These are phyloP conservation scores for Nannochloris sp. DNA, from an alignment of 139 green algal genomes.

Conservation along the genomic window DNA sequence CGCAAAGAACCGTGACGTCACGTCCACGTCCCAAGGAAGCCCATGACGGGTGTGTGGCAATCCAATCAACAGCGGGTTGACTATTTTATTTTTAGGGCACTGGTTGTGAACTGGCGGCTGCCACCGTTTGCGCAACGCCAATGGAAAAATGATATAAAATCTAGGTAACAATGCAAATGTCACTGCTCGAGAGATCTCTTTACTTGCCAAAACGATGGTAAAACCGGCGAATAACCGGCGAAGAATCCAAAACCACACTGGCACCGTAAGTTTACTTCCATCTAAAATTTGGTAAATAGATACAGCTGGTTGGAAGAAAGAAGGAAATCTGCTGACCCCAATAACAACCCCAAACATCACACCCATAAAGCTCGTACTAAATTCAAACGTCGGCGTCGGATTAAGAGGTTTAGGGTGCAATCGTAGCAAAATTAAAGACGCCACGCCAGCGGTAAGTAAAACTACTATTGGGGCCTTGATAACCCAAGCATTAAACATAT, in stretches of 20 bases:
- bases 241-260: background rate
- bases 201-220: conserved; percentile 5
- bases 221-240: conserved; percentile 19
- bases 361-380: conserved; percentile 19
- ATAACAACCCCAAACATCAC: conserved; percentile 23
- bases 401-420: conserved; percentile 34
- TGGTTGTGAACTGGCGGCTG: conserved; percentile 36
- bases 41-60: conserved; percentile 20
- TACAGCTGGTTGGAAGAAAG: background rate
- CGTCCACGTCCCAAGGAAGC: conserved; percentile 26
- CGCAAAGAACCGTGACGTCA: conserved; percentile 34
- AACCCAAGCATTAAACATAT: background rate
- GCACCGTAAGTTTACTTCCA: no score
- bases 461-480: background rate
- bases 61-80: background rate
- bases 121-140: conserved; percentile 30
- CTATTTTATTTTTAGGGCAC: background rate
- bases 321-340: background rate
- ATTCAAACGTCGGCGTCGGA: conserved; percentile 40
- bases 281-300: background rate
- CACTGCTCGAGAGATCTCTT: conserved; percentile 7
- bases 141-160: conserved; percentile 28
- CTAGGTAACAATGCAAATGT: conserved; percentile 13
- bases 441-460: background rate
- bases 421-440: conserved; percentile 28